These are phyloP conservation scores for Thuja plicata DNA, from an alignment of 83 land plant genomes.

Conservation along the genomic window DNA sequence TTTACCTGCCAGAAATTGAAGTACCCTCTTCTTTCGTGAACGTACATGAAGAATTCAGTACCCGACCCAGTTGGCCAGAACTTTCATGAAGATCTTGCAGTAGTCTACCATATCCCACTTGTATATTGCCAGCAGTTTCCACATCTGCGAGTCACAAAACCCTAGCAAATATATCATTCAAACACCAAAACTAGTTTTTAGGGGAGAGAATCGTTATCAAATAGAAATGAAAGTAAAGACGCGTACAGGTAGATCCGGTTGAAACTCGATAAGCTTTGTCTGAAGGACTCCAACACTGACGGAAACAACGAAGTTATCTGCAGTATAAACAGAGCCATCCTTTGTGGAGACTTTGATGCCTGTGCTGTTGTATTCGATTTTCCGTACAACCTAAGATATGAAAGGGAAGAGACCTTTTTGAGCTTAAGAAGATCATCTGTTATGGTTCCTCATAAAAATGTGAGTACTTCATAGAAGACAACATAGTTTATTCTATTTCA, in stretches of 20 bases:
- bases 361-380: slow-evolving; percentile 39
- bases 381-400: slow-evolving; percentile 49
- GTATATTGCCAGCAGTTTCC: slow-evolving; percentile 63
- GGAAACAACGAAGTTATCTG: no score
- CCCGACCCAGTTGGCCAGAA: slow-evolving; percentile 76
- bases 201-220: no score
- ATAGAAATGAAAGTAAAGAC: no score
- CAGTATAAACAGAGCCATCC: no score
- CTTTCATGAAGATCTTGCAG: not conserved
- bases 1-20: slow-evolving; percentile 47
- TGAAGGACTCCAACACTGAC: slow-evolving; percentile 13
- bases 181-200: no score
- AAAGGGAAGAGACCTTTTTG: slow-evolving; percentile 51
- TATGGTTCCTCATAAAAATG: no score
- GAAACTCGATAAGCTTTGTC: slow-evolving; percentile 60
- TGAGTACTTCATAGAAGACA: no score
- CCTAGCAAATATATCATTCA: not conserved
- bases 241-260: slow-evolving; percentile 67
- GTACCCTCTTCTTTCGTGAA: slow-evolving; percentile 78
- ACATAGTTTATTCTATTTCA: no score
- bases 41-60: slow-evolving; percentile 71
- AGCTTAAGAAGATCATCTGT: slow-evolving; percentile 55
- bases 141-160: slow-evolving; percentile 28
- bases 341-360: slow-evolving; percentile 46
- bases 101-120: slow-evolving; percentile 61